phyloP scores from a whole-genome alignment of 441 rosid species.

The Hura crepitans region DNA sequence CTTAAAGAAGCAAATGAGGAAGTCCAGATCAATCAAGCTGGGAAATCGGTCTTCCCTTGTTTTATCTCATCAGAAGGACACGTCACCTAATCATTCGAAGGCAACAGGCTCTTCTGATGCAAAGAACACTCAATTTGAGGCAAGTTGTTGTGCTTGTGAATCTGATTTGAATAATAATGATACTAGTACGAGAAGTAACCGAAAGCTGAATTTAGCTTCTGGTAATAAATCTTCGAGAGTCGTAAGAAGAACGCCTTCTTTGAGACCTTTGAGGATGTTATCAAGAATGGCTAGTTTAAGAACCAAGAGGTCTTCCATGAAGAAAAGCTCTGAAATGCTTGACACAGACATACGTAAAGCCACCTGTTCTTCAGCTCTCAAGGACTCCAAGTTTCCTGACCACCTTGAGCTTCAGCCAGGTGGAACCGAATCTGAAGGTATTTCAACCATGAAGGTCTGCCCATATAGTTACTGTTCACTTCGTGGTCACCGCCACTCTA shows the following conservation, averaged over 20 bases:
- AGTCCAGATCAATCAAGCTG: constrained; percentile 39
- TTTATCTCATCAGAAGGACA: constrained; percentile 19
- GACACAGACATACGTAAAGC: constrained; percentile 39
- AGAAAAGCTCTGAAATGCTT: constrained; percentile 22
- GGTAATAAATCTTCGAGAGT: constrained; percentile 31
- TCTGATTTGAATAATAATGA: constrained; percentile 27
- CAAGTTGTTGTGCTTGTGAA: constrained; percentile 31
- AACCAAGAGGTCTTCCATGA: constrained; percentile 32
- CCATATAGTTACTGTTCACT: constrained; percentile 80
- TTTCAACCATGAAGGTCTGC: constrained; percentile 43
- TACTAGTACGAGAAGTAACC: constrained; percentile 12
- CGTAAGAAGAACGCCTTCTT: constrained; percentile 34
- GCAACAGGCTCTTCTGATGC: constrained; percentile 38
- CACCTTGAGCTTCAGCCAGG: constrained; percentile 34
- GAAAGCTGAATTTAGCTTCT: constrained; percentile 20
- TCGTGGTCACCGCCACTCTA: constrained; percentile 55
- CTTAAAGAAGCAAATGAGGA: constrained; percentile 40
- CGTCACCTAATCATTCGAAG: constrained; percentile 34
- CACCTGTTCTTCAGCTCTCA: constrained; percentile 82
- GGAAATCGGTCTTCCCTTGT: constrained; percentile 14
- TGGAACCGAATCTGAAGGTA: constrained; percentile 31
- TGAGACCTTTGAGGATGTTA: constrained; percentile 42
- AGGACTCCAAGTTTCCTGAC: constrained; percentile 50
- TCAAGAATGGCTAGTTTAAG: constrained; percentile 42
- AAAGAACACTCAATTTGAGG: constrained; percentile 32